phyloP scores from a whole-genome alignment of 305 asterid species.

The Fraxinus sp. region DNA sequence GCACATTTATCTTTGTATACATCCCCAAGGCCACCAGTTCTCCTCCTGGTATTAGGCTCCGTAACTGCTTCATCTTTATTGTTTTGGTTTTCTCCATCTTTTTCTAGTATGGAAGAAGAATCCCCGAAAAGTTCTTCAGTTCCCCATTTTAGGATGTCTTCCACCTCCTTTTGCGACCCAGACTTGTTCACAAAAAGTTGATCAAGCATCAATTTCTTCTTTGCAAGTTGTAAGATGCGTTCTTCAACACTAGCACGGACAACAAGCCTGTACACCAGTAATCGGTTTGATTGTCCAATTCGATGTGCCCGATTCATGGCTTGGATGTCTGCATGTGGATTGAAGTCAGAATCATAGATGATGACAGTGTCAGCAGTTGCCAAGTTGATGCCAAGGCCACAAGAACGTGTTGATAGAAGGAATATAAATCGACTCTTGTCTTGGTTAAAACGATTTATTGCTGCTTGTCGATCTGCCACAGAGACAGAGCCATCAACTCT shows the following conservation, averaged over 20 bases:
- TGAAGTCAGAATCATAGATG: conserved; percentile 96
- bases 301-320: conserved; percentile 99
- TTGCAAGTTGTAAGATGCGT: conserved; percentile 97
- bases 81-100: conserved; percentile 52
- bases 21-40: conserved; percentile 93
- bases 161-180: conserved; percentile 95
- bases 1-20: conserved; percentile 92
- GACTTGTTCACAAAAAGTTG: conserved; percentile 95
- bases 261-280: conserved; percentile 92
- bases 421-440: conserved; percentile 91
- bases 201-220: conserved; percentile 96
- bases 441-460: conserved; percentile 93
- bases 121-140: conserved; percentile 94
- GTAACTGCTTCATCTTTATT: conserved; percentile 48
- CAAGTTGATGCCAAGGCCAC: conserved; percentile 99
- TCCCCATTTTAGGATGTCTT: conserved; percentile 95
- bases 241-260: conserved; percentile 99
- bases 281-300: conserved; percentile 91
- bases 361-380: conserved; percentile 99
- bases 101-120: conserved; percentile 47
- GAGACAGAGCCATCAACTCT: conserved; percentile 99
- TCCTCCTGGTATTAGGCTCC: conserved; percentile 68
- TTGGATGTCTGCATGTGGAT: conserved; percentile 99
- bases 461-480: conserved; percentile 84
- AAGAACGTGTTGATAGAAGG: conserved; percentile 90